Percentiles rank a stretch among this genome's conserved stretches.
phyloP scores from a whole-genome alignment of 1,284 basidiomycete species.

The Wolfiporia cocos region DNA sequence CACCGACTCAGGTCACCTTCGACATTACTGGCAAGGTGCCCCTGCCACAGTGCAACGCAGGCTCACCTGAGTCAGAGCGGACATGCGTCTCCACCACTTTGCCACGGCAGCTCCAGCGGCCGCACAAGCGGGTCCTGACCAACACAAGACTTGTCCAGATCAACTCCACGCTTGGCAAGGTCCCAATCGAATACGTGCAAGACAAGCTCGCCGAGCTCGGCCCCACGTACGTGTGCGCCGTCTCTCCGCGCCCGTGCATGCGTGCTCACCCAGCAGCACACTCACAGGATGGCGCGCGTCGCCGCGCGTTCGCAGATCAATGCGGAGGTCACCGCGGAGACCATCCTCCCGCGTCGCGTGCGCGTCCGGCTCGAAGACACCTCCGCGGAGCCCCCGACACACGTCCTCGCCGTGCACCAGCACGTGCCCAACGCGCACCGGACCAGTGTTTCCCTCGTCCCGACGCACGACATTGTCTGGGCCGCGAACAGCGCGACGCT shows the following conservation, averaged over 20 bases:
- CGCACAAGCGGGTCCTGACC: constrained; percentile 22
- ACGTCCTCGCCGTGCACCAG: constrained; percentile 45
- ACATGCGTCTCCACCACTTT: constrained; percentile 23
- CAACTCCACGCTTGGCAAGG: constrained; percentile 25
- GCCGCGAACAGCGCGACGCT: too few species aligned
- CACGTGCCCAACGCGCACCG: constrained; percentile 16
- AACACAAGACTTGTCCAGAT: constrained; percentile 23
- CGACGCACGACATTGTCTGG: constrained; percentile 48
- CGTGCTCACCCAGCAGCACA: neutral
- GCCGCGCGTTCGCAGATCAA: too few species aligned
- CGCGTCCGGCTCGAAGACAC: constrained; percentile 21
- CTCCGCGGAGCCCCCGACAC: constrained; percentile 38
- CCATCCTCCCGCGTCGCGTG: constrained; percentile 19
- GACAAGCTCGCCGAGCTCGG: too few species aligned
- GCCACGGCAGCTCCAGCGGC: constrained; percentile 29
- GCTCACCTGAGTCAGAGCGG: too few species aligned
- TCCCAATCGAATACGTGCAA: constrained; percentile 31
- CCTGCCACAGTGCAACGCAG: too few species aligned
- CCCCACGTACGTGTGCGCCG: constrained; percentile 24
- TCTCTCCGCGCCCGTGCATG: neutral
- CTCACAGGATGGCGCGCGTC: constrained; percentile 5
- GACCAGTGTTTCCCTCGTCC: constrained; percentile 40
- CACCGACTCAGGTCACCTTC: too few species aligned
- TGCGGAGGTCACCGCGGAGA: neutral
- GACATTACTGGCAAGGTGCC: too few species aligned